Percentiles rank a stretch among this genome's conserved stretches.
These are phyloP conservation scores for Kodamaea laetipori DNA, from an alignment of 805 yeast genomes.

Conservation along the genomic window DNA sequence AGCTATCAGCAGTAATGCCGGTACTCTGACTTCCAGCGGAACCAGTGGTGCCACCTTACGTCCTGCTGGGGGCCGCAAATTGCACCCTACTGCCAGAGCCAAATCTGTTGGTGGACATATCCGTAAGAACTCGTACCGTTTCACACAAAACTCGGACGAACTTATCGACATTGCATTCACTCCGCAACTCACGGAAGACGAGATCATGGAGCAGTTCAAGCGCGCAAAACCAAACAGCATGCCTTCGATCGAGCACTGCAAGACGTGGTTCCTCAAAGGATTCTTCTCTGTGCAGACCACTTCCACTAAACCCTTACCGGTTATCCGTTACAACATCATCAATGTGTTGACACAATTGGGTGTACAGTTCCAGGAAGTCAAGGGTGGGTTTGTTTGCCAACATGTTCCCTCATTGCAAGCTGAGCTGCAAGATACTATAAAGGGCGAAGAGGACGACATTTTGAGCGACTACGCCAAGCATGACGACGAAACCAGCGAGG, in stretches of 20 bases:
- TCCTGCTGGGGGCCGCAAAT: slow-evolving; percentile 26
- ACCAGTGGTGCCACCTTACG: slow-evolving; percentile 10
- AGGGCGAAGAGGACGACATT: slow-evolving; percentile 10
- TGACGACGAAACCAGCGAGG: slow-evolving; percentile 31
- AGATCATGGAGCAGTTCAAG: slow-evolving; percentile 45
- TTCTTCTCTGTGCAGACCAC: slow-evolving; percentile 95
- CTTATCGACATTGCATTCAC: slow-evolving; percentile 29
- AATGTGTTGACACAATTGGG: slow-evolving; percentile 73
- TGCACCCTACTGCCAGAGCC: slow-evolving; percentile 86
- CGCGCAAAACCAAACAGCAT: slow-evolving; percentile 72
- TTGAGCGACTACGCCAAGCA: slow-evolving; percentile 14
- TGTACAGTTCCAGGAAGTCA: slow-evolving; percentile 83
- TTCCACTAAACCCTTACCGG: slow-evolving; percentile 87
- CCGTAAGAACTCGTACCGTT: slow-evolving; percentile 58
- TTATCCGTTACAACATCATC: slow-evolving; percentile 81
- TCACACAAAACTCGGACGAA: slow-evolving; percentile 47
- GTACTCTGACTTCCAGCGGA: not conserved
- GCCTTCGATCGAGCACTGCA: slow-evolving; percentile 94
- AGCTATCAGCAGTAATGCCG: not conserved
- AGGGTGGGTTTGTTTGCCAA: slow-evolving; percentile 89
- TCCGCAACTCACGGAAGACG: slow-evolving; percentile 42
- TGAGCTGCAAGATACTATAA: slow-evolving; percentile 11
- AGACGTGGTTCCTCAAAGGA: slow-evolving; percentile 87
- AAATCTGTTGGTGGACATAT: slow-evolving; percentile 80
- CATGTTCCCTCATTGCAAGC: slow-evolving; percentile 55